A percentile compares a stretch with the other conserved stretches of the same genome.
Evolutionary conservation across 73 alveolate genomes (phyloP).

Genomic region (Tetrahymena malaccensis): DNA sequence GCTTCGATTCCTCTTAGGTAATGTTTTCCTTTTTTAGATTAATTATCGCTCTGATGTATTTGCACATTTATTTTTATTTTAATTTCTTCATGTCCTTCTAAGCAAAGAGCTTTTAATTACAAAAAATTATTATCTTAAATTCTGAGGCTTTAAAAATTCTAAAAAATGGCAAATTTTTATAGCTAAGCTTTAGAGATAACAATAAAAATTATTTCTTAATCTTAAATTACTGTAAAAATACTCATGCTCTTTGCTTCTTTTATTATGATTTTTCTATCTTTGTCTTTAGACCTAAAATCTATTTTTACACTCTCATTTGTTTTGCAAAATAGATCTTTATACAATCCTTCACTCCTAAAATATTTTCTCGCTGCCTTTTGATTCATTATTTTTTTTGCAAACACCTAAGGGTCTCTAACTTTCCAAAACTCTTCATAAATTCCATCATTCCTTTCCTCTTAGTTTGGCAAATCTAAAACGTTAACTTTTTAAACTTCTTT

Average conservation of each 20-base stretch:
- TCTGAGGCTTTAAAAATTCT: not conserved
- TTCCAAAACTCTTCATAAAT: not conserved
- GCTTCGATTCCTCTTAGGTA: not conserved
- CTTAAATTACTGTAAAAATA: not conserved
- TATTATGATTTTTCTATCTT: not conserved
- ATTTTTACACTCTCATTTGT: not conserved
- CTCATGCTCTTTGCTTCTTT: not conserved
- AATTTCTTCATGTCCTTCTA: not conserved
- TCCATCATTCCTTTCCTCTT: not conserved
- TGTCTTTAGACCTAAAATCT: not conserved
- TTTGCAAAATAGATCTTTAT: not conserved
- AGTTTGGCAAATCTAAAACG: not conserved
- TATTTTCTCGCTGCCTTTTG: not conserved
- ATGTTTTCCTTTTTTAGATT: not conserved
- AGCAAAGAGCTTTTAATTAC: not conserved
- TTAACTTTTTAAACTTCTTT: not conserved
- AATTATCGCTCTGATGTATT: not conserved
- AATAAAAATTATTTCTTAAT: too few species aligned
- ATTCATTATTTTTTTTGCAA: not conserved
- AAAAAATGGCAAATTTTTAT: too few species aligned
- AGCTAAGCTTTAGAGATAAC: not conserved
- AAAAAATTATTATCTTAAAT: not conserved
- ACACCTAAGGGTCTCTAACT: not conserved
- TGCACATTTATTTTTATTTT: not conserved
- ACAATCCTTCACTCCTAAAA: not conserved